Evolutionary conservation across 2,329 filamentous ascomycete genomes (phyloP).

Genomic region (Botryotinia globosa): DNA sequence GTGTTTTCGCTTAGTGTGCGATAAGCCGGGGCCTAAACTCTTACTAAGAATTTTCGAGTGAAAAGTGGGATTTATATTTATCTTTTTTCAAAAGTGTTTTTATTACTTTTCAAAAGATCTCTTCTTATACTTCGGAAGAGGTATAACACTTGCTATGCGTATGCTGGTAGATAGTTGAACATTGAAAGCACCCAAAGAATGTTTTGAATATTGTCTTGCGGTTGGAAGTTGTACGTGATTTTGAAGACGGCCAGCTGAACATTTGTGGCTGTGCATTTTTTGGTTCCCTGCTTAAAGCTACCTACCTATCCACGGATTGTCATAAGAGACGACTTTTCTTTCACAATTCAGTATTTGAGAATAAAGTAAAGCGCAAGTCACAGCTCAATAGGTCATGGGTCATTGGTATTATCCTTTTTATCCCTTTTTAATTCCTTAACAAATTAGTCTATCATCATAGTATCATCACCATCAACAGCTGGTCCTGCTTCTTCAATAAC

Average conservation of each 20-base stretch:
- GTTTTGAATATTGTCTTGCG: not conserved
- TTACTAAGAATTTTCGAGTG: too few species aligned
- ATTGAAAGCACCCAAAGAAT: not conserved
- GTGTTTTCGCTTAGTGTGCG: too few species aligned
- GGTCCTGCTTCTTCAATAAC: slow-evolving; percentile 57
- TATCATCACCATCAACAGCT: slow-evolving; percentile 76
- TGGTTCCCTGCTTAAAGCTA: not conserved
- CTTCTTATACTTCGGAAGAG: too few species aligned
- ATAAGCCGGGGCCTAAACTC: too few species aligned
- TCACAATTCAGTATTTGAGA: not conserved
- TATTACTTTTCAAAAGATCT: too few species aligned
- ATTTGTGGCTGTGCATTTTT: slow-evolving; percentile 1
- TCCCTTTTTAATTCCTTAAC: not conserved
- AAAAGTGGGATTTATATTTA: too few species aligned
- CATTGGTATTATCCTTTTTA: not conserved
- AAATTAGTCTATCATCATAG: slow-evolving; percentile 67
- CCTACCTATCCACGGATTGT: not conserved
- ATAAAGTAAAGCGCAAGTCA: not conserved
- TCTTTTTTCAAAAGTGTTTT: too few species aligned
- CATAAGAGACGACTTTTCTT: not conserved
- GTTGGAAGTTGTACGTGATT: not conserved
- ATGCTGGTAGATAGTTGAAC: not conserved
- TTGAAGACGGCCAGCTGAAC: not conserved
- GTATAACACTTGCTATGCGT: not conserved
- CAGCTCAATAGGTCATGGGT: not conserved